Evolutionary conservation across 2,329 filamentous ascomycete genomes (phyloP), one percentile per base, ranked within the genome.

Genomic region (Aotearoamyces nothofagi): DNA sequence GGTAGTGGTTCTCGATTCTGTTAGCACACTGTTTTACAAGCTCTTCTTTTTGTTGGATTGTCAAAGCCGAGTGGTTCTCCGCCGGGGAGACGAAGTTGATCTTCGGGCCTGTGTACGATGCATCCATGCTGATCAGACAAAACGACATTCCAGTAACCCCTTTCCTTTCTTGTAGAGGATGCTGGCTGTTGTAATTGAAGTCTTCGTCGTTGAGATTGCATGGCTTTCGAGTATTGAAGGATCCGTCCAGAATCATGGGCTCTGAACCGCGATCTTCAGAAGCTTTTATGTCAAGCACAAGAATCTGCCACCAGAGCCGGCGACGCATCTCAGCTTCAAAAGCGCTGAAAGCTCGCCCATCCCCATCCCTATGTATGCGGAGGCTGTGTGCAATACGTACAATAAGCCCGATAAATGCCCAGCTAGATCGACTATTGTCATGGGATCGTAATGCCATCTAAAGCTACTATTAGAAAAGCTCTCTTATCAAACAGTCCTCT

Each of bases 241-340:
- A 50, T 22, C 38, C 42, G 29, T 60, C 55, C 10, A 55, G 31
- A 5, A 64, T 54, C 15, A 50, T 48, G 9, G 55, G 50, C 34
- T 63, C 59, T 4, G 53, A 53, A 4, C 61, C 61, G 31, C 63
- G 57, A 33, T 63, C 60, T 36, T 66, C 61, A 6, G 59, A 53
- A 5, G 56, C 47, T n/a, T 58, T 54, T 22, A 55, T 47, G 43
- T 67, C 62, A 32, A 66, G 40, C 13, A 60, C 41, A 29, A 49
- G 49, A 14, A 66, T 53, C 36, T 62, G 55, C 54, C 58, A 63
- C 62, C 62, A 67, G 14, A 64, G 34, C 14, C 62, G 54, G 25
- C 63, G 55, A 16, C 63, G 56, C 52, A 66, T 60, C 36, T 67
- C 60, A 0, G 57, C 58, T 30, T 67, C 60, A 34, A 61, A 63